These are phyloP conservation scores for Heterobasidion irregulare DNA, from an alignment of 1,284 basidiomycete species.

Conservation along the genomic window DNA sequence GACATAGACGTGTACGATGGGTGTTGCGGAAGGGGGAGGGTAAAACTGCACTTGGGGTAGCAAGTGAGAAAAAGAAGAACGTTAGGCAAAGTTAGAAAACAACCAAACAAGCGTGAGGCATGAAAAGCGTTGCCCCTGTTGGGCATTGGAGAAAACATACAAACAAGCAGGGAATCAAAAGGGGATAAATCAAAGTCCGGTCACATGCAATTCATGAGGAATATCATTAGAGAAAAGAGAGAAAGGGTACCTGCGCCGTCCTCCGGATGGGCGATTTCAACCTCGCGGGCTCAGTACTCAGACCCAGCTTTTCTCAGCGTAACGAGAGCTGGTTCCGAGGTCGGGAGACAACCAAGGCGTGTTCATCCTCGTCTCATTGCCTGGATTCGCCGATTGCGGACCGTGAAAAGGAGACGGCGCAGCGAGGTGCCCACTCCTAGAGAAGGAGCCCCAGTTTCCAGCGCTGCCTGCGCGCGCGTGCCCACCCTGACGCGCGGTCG, in stretches of 20 bases:
- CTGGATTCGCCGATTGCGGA: slow-evolving; percentile 46
- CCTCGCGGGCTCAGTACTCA: slow-evolving; percentile 20
- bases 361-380: slow-evolving; percentile 36
- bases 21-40: slow-evolving; percentile 2
- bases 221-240: slow-evolving; percentile 5
- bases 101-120: slow-evolving; percentile 5
- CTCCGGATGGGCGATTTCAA: neutral
- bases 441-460: slow-evolving; percentile 64
- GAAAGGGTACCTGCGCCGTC: slow-evolving; percentile 1
- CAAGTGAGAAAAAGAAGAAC: slow-evolving; percentile 26
- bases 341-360: slow-evolving; percentile 65
- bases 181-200: slow-evolving; percentile 1
- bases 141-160: neutral
- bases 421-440: slow-evolving; percentile 44
- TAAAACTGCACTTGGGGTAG: slow-evolving; percentile 21
- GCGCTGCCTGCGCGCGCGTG: slow-evolving; percentile 71
- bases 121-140: slow-evolving; percentile 3
- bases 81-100: slow-evolving; percentile 11
- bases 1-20: slow-evolving; percentile 5
- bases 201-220: slow-evolving; percentile 2
- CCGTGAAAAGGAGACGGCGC: slow-evolving; percentile 29
- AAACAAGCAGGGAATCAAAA: neutral
- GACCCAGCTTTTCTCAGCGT: slow-evolving; percentile 57
- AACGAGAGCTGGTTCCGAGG: slow-evolving; percentile 43
- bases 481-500: slow-evolving; percentile 40